Evolutionary conservation across 2,329 filamentous ascomycete genomes (phyloP).

Genomic region (Ophiocordyceps camponoti-leonardi): DNA sequence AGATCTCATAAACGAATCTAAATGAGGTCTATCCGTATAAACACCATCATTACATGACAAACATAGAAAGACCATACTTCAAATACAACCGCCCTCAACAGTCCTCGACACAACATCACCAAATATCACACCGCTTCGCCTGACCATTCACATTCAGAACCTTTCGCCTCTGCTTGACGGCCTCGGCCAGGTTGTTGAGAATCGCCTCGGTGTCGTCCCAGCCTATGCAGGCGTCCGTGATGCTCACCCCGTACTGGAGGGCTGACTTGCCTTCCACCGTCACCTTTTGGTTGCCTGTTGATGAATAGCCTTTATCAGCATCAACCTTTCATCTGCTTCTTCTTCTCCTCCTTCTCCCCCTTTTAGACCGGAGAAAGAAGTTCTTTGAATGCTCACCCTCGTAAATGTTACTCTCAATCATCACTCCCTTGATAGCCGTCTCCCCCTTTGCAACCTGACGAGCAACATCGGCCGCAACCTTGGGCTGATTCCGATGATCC

Average conservation of each 20-base stretch:
- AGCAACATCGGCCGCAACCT: slow-evolving; percentile 67
- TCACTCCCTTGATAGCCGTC: slow-evolving; percentile 80
- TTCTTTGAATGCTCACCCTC: slow-evolving; percentile 44
- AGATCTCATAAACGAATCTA: too few relatives aligned
- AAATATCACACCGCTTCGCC: background rate
- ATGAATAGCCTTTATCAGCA: background rate
- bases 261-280: slow-evolving; percentile 69
- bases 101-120: too few relatives aligned
- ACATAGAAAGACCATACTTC: too few relatives aligned
- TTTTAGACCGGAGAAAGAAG: too few relatives aligned
- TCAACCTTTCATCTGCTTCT: too few relatives aligned
- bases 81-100: too few relatives aligned
- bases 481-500: slow-evolving; percentile 93
- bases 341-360: too few relatives aligned
- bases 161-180: slow-evolving; percentile 31
- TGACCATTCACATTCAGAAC: slow-evolving; percentile 8
- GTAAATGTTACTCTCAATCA: slow-evolving; percentile 97
- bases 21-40: too few relatives aligned
- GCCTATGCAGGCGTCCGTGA: slow-evolving; percentile 91
- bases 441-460: slow-evolving; percentile 77
- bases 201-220: slow-evolving; percentile 80
- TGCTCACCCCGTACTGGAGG: slow-evolving; percentile 85
- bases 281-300: slow-evolving; percentile 72
- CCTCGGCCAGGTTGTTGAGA: slow-evolving; percentile 62
- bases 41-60: too few relatives aligned